phyloP scores from a whole-genome alignment of 208 protist species.

The Acanthamoeba sp. region DNA sequence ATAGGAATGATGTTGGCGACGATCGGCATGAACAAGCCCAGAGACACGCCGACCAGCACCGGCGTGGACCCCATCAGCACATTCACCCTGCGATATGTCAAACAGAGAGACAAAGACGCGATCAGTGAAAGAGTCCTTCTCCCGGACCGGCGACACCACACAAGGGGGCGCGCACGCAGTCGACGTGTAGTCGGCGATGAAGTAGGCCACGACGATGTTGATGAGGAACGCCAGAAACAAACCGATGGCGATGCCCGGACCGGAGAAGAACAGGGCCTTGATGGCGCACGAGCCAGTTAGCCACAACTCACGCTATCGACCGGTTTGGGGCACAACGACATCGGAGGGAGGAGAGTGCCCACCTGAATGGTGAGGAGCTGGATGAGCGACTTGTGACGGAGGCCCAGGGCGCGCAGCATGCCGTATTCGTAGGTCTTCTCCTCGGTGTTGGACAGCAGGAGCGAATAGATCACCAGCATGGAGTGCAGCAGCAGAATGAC shows the following conservation, averaged over 20 bases:
- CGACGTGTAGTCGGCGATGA: constrained; percentile 85
- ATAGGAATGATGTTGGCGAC: constrained; percentile 89
- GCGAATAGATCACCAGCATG: constrained; percentile 93
- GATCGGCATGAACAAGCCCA: constrained; percentile 89
- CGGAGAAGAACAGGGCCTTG: constrained; percentile 92
- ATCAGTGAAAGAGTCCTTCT: too few relatives aligned
- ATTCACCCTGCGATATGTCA: background rate
- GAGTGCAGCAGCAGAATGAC: constrained; percentile 93
- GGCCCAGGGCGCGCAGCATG: constrained; percentile 96
- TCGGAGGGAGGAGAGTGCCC: background rate
- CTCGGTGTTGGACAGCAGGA: constrained; percentile 95
- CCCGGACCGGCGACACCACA: background rate
- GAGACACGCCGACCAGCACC: constrained; percentile 58
- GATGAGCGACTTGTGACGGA: constrained; percentile 91
- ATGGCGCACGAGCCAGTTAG: background rate
- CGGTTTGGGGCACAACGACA: too few relatives aligned
- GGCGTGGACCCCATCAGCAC: constrained; percentile 5
- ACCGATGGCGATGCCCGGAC: constrained; percentile 93
- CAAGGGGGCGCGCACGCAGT: background rate
- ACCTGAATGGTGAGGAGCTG: constrained; percentile 89
- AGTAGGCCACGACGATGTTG: constrained; percentile 89
- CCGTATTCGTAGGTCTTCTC: constrained; percentile 97
- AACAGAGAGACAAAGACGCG: background rate
- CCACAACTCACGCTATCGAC: too few relatives aligned
- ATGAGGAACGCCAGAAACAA: constrained; percentile 88